phyloP scores from a whole-genome alignment of 495 filamentous ascomycete genomes.

The Amphirosellinia nigrospora region DNA sequence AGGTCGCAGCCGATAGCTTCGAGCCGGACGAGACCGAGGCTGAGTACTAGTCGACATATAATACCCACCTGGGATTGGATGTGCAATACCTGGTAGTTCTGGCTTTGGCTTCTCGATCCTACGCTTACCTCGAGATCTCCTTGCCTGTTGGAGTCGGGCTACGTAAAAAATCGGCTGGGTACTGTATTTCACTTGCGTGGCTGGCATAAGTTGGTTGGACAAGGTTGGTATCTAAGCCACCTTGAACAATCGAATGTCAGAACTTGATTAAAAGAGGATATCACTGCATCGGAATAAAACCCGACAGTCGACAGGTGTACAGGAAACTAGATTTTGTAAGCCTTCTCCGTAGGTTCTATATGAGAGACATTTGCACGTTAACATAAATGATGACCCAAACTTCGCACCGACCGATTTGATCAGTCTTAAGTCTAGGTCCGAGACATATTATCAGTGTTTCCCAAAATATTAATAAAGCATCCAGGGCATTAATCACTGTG shows the following conservation, averaged over 20 bases:
- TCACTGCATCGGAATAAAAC: not conserved
- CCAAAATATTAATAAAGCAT: too few species aligned
- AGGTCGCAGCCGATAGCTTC: slow-evolving; percentile 77
- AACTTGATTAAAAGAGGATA: not conserved
- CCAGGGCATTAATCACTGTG: too few species aligned
- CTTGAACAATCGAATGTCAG: not conserved
- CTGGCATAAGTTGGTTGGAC: slow-evolving; percentile 20
- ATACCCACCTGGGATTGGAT: slow-evolving; percentile 34
- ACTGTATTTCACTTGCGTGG: not conserved
- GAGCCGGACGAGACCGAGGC: slow-evolving; percentile 68
- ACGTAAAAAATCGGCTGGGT: slow-evolving; percentile 10
- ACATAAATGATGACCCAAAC: not conserved
- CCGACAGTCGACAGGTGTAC: not conserved
- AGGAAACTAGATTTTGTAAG: slow-evolving; percentile 3
- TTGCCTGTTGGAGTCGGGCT: slow-evolving; percentile 19
- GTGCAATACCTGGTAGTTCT: slow-evolving; percentile 22
- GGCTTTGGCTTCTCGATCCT: slow-evolving; percentile 21
- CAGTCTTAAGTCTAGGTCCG: too few species aligned
- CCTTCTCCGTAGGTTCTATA: not conserved
- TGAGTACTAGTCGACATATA: slow-evolving; percentile 68
- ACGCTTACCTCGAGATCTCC: slow-evolving; percentile 16
- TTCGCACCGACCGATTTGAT: not conserved
- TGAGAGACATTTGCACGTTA: not conserved
- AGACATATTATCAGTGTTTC: too few species aligned
- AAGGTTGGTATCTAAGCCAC: slow-evolving; percentile 17